Percentiles rank a stretch among this genome's conserved stretches.
phyloP scores from a whole-genome alignment of 2,329 filamentous ascomycete genomes.

The Graphium sp. region DNA sequence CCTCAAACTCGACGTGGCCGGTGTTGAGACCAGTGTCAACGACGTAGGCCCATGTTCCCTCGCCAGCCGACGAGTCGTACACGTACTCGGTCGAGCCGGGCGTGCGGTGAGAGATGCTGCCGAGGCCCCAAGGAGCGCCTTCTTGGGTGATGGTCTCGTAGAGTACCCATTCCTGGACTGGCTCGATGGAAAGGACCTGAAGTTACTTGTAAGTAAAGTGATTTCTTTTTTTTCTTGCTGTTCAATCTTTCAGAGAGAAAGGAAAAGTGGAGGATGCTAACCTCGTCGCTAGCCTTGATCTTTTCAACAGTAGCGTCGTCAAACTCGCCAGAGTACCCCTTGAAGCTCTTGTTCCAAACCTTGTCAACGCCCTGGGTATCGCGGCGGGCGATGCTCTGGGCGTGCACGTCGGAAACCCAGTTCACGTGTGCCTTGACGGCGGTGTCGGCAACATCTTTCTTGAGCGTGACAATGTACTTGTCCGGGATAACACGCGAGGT shows the following conservation, averaged over 20 bases:
- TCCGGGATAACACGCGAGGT: slow-evolving; percentile 12
- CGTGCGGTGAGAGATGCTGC: slow-evolving; percentile 22
- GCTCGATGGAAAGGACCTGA: slow-evolving; percentile 9
- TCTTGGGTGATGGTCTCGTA: slow-evolving; percentile 16
- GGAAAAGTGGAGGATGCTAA: slow-evolving; percentile 10
- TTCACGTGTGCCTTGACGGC: slow-evolving; percentile 15
- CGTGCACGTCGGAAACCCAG: slow-evolving; percentile 14
- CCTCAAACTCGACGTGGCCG: slow-evolving; percentile 25
- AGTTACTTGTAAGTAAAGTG: not conserved
- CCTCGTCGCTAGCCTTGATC: slow-evolving; percentile 20
- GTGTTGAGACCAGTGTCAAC: slow-evolving; percentile 36
- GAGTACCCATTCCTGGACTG: slow-evolving; percentile 10
- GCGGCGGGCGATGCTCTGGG: slow-evolving; percentile 15
- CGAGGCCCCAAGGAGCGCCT: slow-evolving; percentile 24
- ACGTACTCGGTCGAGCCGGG: slow-evolving; percentile 17
- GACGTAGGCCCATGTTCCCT: slow-evolving; percentile 29
- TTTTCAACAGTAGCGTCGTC: slow-evolving; percentile 20
- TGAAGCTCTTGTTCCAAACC: slow-evolving; percentile 9
- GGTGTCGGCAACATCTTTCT: slow-evolving; percentile 13
- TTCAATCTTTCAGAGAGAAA: no score
- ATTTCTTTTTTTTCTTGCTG: no score
- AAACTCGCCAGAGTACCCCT: slow-evolving; percentile 25
- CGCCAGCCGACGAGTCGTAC: slow-evolving; percentile 23
- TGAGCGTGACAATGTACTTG: slow-evolving; percentile 27
- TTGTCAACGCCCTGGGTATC: slow-evolving; percentile 8